phyloP scores from a whole-genome alignment of 2,329 filamentous ascomycete species.

The Cucurbitaria berberidis region DNA sequence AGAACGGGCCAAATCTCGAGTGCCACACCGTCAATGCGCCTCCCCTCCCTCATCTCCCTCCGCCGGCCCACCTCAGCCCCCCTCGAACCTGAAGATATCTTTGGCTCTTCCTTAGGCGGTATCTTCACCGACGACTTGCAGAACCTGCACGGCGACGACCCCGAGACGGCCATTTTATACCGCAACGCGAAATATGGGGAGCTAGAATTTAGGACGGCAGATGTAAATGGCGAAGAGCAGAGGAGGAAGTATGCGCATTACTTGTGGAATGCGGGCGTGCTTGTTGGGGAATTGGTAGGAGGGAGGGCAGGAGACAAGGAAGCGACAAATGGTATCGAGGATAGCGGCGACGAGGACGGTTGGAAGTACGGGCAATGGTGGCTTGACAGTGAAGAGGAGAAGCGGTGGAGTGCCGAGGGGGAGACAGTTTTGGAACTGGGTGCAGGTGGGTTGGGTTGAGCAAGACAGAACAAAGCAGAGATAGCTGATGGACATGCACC shows the following conservation, averaged over 20 bases:
- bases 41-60: constrained; percentile 40
- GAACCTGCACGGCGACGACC: constrained; percentile 68
- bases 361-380: constrained; percentile 41
- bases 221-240: constrained; percentile 60
- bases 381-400: constrained; percentile 39
- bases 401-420: constrained; percentile 56
- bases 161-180: constrained; percentile 65
- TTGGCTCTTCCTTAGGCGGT: constrained; percentile 64
- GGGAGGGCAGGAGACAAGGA: constrained; percentile 27
- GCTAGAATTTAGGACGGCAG: constrained; percentile 51
- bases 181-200: constrained; percentile 47
- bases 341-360: constrained; percentile 22
- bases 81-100: constrained; percentile 63
- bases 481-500: constrained; percentile 33
- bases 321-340: constrained; percentile 25
- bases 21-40: constrained; percentile 23
- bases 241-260: constrained; percentile 72
- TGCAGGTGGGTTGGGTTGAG: constrained; percentile 61
- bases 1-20: too few relatives aligned
- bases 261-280: constrained; percentile 70
- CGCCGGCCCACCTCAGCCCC: constrained; percentile 33
- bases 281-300: constrained; percentile 54
- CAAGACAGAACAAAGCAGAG: constrained; percentile 14
- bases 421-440: constrained; percentile 68
- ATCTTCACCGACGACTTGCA: constrained; percentile 72